Evolutionary conservation across 352 stramenopile genomes (phyloP).

Genomic region (Globisporangium nagaii): DNA sequence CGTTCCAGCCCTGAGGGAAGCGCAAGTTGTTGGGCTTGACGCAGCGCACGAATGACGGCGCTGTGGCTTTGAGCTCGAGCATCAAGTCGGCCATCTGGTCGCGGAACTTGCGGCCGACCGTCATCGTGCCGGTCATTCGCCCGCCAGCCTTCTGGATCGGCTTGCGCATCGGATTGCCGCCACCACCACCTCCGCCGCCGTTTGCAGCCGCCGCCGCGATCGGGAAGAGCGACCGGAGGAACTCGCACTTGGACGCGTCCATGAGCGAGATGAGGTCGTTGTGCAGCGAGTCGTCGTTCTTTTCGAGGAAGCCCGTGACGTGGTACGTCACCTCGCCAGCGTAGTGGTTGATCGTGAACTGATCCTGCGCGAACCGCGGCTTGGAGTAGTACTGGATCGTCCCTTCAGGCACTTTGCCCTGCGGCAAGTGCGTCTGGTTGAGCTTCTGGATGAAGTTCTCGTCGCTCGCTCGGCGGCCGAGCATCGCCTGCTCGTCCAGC

Average conservation of each 20-base stretch:
- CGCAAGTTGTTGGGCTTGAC: constrained; percentile 91
- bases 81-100: constrained; percentile 88
- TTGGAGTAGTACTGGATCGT: constrained; percentile 83
- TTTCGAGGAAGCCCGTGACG: constrained; percentile 95
- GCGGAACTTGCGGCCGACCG: constrained; percentile 86
- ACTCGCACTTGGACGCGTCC: constrained; percentile 80
- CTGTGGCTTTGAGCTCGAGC: constrained; percentile 74
- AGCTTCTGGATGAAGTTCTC: constrained; percentile 91
- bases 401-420: constrained; percentile 71
- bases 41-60: constrained; percentile 88
- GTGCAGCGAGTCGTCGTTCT: constrained; percentile 97
- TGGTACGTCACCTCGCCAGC: constrained; percentile 95
- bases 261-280: constrained; percentile 87
- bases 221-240: constrained; percentile 72
- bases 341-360: constrained; percentile 97
- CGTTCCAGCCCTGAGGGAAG: constrained; percentile 85
- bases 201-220: constrained; percentile 29
- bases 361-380: constrained; percentile 82
- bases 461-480: constrained; percentile 86
- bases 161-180: constrained; percentile 44
- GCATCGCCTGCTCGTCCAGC: constrained; percentile 95
- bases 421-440: constrained; percentile 82
- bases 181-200: constrained; percentile 13
- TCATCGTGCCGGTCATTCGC: constrained; percentile 89
- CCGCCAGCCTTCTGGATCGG: constrained; percentile 73